Base-by-base conservation (phyloP, 2,329 filamentous ascomycete genomes). In the Setomelanomma holmii region DNA sequence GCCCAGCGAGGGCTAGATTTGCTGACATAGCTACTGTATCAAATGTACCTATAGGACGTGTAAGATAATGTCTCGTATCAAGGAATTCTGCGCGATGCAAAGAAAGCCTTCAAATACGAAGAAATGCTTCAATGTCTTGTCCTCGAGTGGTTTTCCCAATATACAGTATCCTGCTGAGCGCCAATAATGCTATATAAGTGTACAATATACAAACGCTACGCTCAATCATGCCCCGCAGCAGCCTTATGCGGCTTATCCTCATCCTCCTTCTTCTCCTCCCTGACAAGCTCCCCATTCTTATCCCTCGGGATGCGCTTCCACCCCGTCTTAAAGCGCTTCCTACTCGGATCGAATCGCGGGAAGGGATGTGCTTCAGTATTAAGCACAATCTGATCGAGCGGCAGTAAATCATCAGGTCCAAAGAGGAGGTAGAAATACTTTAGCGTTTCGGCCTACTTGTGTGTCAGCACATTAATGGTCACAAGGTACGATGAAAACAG, bases 341-440 rank as follows among this genome's bases (percentile, higher is more conserved):
- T 85, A 1, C 86, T 87, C 75, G 95, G 86, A 67, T 95, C 87
- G 71, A 99, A 99, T 34, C 89, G 82, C 6, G 95, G 95, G 53
- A 99, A 83, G 1, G 90, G 86, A 75, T 99, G 95, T 1, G 92
- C 95, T 78, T 99, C 95, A 1, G 95, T 99, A 74, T 99, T 99
- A 71, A 98, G 87, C 34, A 99, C 92, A 21, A 96, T 82, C 66
- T 93, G 85, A 64, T 95, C 89, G 24, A 99, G 81, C 2, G 93
- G 91, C 36, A 98, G 80, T 33, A 97, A 76, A 55, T 96, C 90
- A 59, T 88, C 81, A 4, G 90, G 87, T 2, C 91, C 93, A 78
- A 99, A 99, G 27, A 99, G 82, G 35, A 99, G 85, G 75, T 96
- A 99, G 73, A 99, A 89, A 74, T 99, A 99, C 78, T 99, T 99